A percentile compares a stretch with the other conserved stretches of the same genome.
These are phyloP conservation scores for Phaffia rhodozyma DNA, from an alignment of 1,284 basidiomycete species.

Conservation along the genomic window DNA sequence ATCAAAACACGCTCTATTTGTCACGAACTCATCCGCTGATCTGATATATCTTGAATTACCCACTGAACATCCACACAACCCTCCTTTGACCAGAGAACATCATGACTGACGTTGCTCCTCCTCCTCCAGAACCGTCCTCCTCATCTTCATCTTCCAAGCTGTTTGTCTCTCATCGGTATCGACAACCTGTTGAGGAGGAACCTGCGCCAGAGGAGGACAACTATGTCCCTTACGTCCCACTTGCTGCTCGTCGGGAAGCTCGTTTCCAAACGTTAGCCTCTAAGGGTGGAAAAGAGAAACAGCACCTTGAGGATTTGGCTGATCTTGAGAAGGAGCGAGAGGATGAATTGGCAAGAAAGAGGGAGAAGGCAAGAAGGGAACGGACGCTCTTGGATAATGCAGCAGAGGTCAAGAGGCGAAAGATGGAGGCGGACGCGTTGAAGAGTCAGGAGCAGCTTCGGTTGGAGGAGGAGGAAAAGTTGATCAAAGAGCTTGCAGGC, in stretches of 20 bases:
- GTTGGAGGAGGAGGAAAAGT: conserved; percentile 78
- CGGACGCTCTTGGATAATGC: conserved; percentile 77
- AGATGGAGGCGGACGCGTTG: conserved; percentile 69
- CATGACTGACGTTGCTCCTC: no score
- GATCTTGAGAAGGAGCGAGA: conserved; percentile 51
- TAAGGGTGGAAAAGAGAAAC: conserved; percentile 39
- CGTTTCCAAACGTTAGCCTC: conserved; percentile 56
- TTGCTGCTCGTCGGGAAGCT: conserved; percentile 69
- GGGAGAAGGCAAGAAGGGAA: conserved; percentile 64
- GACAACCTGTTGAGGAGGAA: no score
- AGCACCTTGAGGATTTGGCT: conserved; percentile 46
- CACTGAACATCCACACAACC: no score
- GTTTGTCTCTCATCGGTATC: no score
- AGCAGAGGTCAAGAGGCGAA: conserved; percentile 75
- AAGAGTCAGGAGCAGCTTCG: conserved; percentile 73
- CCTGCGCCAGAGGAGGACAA: conserved; percentile 33
- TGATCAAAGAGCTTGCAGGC: conserved; percentile 81
- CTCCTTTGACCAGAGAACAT: no score
- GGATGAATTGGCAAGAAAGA: conserved; percentile 57
- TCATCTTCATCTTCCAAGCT: no score
- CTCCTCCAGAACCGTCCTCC: no score
- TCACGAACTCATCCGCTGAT: no score
- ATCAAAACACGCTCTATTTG: no score
- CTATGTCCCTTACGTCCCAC: conserved; percentile 77
- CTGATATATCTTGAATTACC: no score